Evolutionary conservation across 176 grass and related monocot genomes (phyloP), one percentile per base, ranked within the genome.

Genomic region (Puccinellia tenuiflora): DNA sequence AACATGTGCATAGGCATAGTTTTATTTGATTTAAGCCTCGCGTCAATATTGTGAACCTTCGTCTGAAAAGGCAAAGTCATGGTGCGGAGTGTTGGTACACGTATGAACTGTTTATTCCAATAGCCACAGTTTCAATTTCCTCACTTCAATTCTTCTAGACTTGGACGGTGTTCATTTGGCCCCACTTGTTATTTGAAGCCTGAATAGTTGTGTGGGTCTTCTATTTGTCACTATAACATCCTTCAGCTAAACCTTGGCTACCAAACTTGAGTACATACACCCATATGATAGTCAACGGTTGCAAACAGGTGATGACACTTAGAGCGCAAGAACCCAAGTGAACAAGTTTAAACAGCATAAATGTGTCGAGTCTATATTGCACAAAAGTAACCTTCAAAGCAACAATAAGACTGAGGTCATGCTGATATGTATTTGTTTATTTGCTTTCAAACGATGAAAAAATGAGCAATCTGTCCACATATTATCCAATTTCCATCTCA

Each of bases 81-180:
- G 15, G 35, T 40, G 75, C 16, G 24, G 15, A 57, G 35, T 34
- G 24, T 56, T 81, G 62, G 37, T 81, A 68, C 46, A 43, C 72
- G 10, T 24, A 71, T 31, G 17, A 82, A 57, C 20, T 72, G 25
- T 59, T 31, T 57, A 82, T 55, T 82, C 69, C 15, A 24, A 56
- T 54, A 40, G 48, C 47, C 38, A 2, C 24, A 30, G 66, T 43
- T 82, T 68, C 9, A 71, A 24, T 86, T 86, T 45, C 85, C 75
- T 28, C 35, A 35, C 51, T 86, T 87, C 35, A 81, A 56, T 26
- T 86, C 8, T 42, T 81, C 61, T 46, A 74, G 24, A 54, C 43
- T 69, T 25, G 17, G 38, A n/a, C n/a, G n/a, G n/a, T n/a, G n/a
- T n/a, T n/a, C n/a, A n/a, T 85, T 53, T 24, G 81, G n/a, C 29